Evolutionary conservation across 495 filamentous ascomycete species (phyloP).

Genomic region (Aspergillus diversus): DNA sequence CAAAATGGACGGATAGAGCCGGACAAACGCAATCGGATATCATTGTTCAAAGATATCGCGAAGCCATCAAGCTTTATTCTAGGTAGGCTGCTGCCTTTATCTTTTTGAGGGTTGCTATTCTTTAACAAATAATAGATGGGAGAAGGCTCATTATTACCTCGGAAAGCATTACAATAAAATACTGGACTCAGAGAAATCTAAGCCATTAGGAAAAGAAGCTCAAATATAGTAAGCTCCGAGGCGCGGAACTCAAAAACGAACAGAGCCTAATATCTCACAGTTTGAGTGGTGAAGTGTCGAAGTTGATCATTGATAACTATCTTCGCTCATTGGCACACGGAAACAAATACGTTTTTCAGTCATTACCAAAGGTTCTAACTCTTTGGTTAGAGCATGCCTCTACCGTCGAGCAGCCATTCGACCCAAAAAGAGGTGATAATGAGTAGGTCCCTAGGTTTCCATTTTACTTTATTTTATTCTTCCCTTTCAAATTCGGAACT

Average conservation of each 20-base stretch:
- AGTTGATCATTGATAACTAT: constrained; percentile 91
- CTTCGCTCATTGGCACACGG: constrained; percentile 83
- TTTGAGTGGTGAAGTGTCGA: constrained; percentile 77
- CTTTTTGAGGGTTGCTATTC: too few relatives aligned
- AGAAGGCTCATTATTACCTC: constrained; percentile 95
- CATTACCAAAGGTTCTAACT: constrained; percentile 84
- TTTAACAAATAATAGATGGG: constrained; percentile 63
- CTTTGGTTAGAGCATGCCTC: constrained; percentile 92
- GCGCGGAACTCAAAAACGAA: background rate
- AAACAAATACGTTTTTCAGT: constrained; percentile 93
- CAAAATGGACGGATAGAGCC: constrained; percentile 94
- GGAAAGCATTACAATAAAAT: constrained; percentile 98
- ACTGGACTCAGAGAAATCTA: constrained; percentile 80
- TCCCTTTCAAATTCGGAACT: too few relatives aligned
- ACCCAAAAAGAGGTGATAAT: constrained; percentile 65
- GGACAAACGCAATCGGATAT: constrained; percentile 84
- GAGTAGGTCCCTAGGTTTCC: constrained; percentile 41
- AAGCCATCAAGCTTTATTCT: constrained; percentile 59
- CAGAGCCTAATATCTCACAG: constrained; percentile 26
- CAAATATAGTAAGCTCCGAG: constrained; percentile 47
- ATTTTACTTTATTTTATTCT: background rate
- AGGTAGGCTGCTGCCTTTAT: constrained; percentile 27
- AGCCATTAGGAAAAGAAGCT: constrained; percentile 68
- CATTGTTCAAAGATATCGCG: constrained; percentile 76
- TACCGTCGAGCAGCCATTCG: constrained; percentile 67